Percentiles rank a stretch among this genome's conserved stretches.
phyloP scores from a whole-genome alignment of 2,329 filamentous ascomycete species.

The Stemphylium vesicarium region DNA sequence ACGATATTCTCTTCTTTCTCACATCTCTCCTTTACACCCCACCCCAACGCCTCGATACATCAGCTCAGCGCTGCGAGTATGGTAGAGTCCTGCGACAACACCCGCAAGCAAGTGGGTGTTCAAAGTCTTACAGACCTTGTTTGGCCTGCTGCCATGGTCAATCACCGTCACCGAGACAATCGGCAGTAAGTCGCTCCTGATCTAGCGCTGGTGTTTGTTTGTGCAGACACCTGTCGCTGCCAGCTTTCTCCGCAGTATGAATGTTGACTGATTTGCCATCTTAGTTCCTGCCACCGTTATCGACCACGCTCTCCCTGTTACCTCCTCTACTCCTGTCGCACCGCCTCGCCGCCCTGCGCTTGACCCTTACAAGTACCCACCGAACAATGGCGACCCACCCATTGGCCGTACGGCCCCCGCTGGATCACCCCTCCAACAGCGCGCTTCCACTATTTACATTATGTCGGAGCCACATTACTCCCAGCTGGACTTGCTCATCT shows the following conservation, averaged over 20 bases:
- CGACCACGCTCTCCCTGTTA: neutral
- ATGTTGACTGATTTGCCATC: neutral
- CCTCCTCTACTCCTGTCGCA: neutral
- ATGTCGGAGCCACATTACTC: slow-evolving; percentile 1
- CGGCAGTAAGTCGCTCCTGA: slow-evolving; percentile 8
- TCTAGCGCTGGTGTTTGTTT: neutral
- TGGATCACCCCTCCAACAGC: neutral
- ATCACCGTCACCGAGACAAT: slow-evolving; percentile 9
- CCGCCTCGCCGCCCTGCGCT: neutral
- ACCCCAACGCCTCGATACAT: too few relatives aligned
- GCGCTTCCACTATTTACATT: neutral
- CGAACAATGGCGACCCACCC: too few relatives aligned
- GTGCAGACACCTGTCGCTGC: neutral
- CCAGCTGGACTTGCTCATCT: neutral
- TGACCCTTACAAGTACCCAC: neutral
- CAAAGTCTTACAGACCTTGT: slow-evolving; percentile 1
- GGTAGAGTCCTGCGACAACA: neutral
- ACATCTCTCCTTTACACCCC: too few relatives aligned
- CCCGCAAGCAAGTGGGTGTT: slow-evolving; percentile 2
- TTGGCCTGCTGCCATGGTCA: neutral
- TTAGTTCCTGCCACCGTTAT: slow-evolving; percentile 9
- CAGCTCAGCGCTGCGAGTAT: neutral
- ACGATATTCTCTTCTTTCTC: too few relatives aligned
- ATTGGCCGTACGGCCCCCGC: neutral
- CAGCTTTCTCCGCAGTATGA: too few relatives aligned